Conservation (phyloP, 352 stramenopile species). For the Phytophthora pluvialis region DNA sequence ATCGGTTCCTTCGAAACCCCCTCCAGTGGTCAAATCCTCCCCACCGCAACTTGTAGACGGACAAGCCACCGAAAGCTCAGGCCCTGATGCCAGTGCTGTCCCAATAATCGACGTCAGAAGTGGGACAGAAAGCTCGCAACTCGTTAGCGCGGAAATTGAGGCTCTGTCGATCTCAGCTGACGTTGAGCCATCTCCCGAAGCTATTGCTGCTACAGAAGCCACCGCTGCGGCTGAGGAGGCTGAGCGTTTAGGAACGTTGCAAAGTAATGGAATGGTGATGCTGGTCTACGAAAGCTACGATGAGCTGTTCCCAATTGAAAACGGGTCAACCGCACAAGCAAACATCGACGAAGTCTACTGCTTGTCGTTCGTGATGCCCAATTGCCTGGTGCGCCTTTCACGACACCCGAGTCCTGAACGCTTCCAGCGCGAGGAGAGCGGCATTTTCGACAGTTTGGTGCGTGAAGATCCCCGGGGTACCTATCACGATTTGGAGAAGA, state of each 20-base stretch:
- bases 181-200: conserved; percentile 5
- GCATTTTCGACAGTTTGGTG: conserved; percentile 64
- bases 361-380: conserved; percentile 90
- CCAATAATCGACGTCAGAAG: background rate
- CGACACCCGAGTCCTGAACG: conserved; percentile 51
- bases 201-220: conserved; percentile 5
- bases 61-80: background rate
- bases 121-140: conserved; percentile 7
- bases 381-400: conserved; percentile 81
- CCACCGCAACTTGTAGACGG: background rate
- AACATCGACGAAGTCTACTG: conserved; percentile 88
- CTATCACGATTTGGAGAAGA: conserved; percentile 73
- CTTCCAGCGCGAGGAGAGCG: conserved; percentile 56
- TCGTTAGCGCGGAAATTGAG: background rate
- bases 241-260: conserved; percentile 45
- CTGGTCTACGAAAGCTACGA: conserved; percentile 91
- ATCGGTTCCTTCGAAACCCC: conserved; percentile 18
- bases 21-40: background rate
- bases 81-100: background rate
- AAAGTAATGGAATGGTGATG: conserved; percentile 68
- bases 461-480: conserved; percentile 73
- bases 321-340: conserved; percentile 78
- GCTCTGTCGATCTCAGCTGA: background rate
- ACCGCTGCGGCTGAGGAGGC: conserved; percentile 33
- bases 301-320: conserved; percentile 80